phyloP scores from a whole-genome alignment of 768 basidiomycete genomes.

The Pleurotus cornucopiae region DNA sequence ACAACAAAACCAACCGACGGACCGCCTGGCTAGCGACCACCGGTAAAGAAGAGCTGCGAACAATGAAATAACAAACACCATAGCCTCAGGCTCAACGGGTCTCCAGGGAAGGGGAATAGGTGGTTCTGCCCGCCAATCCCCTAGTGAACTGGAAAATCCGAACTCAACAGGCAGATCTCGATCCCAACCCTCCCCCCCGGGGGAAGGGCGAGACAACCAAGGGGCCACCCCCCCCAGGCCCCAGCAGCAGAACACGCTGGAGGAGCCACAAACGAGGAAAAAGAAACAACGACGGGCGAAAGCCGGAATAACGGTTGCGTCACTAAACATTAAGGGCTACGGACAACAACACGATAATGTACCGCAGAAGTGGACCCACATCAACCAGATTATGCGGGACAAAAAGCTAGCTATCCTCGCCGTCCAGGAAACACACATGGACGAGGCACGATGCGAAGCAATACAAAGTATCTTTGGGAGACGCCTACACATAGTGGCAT shows the following conservation, averaged over 20 bases:
- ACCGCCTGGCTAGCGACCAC: not conserved
- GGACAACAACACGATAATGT: too few relatives aligned
- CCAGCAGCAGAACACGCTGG: not conserved
- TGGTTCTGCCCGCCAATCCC: not conserved
- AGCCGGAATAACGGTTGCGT: too few relatives aligned
- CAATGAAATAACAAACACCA: not conserved
- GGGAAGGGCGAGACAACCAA: not conserved
- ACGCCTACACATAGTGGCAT: conserved; percentile 16
- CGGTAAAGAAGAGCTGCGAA: not conserved
- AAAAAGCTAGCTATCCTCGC: conserved; percentile 23
- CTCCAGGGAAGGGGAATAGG: not conserved
- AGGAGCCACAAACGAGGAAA: not conserved
- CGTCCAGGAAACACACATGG: conserved; percentile 29
- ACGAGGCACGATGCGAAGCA: conserved; percentile 1
- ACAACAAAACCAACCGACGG: not conserved
- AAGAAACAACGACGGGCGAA: not conserved
- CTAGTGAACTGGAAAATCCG: not conserved
- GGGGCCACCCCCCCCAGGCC: not conserved
- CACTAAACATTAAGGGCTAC: too few relatives aligned
- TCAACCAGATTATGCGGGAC: conserved; percentile 21
- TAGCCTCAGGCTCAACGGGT: not conserved
- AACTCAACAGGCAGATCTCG: not conserved
- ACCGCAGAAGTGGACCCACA: conserved; percentile 7
- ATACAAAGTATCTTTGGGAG: conserved; percentile 7
- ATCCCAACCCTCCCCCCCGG: not conserved